A percentile compares a stretch with the other conserved stretches of the same genome.
Evolutionary conservation across 257 asterid species (phyloP).

Genomic region (Coffea eugenioides): DNA sequence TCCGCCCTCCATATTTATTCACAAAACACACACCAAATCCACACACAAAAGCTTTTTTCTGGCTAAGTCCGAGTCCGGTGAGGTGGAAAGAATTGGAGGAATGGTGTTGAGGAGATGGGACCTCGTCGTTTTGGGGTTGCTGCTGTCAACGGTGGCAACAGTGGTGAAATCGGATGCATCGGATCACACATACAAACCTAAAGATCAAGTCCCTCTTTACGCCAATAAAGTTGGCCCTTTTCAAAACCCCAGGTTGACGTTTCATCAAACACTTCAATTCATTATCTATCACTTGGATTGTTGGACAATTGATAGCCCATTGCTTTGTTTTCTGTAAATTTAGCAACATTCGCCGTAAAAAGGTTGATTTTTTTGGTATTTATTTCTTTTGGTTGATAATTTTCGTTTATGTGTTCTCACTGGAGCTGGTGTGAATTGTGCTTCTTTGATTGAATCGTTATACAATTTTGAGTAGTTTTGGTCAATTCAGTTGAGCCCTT

Average conservation of each 20-base stretch:
- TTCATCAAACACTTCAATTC: not conserved
- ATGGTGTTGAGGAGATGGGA: conserved; percentile 10
- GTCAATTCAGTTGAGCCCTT: no score
- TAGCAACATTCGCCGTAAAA: not conserved
- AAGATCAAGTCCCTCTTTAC: conserved; percentile 74
- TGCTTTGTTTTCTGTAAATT: not conserved
- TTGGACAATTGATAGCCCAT: not conserved
- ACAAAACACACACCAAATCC: not conserved
- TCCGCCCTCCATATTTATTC: not conserved
- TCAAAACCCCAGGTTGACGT: conserved; percentile 69
- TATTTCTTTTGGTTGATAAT: not conserved
- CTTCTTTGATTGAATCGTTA: not conserved
- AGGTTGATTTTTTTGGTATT: no score
- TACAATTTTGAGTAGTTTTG: not conserved
- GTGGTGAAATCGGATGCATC: conserved; percentile 63
- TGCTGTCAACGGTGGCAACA: conserved; percentile 18
- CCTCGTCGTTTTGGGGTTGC: conserved; percentile 31
- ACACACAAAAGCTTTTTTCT: not conserved
- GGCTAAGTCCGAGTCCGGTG: no score
- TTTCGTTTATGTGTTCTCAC: not conserved
- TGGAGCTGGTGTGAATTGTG: not conserved
- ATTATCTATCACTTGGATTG: no score
- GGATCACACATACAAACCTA: conserved; percentile 70
- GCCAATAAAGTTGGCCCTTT: conserved; percentile 93
- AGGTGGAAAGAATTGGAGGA: not conserved